Conservation (phyloP, 2,329 filamentous ascomycete species). For the Cadophora gregata region DNA sequence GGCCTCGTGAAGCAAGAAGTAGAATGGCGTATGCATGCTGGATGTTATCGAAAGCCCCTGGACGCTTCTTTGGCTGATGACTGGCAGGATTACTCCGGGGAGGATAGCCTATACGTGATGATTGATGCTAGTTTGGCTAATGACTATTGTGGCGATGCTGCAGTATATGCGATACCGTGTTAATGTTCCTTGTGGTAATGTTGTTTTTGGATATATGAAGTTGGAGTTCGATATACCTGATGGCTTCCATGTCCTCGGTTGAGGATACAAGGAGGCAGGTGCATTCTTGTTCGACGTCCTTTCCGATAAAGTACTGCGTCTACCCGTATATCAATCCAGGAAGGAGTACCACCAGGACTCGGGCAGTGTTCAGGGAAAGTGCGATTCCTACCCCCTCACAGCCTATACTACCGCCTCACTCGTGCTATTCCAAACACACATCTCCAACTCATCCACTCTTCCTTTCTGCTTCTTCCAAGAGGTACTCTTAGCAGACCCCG, state of each 20-base stretch:
- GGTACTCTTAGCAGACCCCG: not conserved
- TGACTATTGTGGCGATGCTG: no score
- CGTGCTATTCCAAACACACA: not conserved
- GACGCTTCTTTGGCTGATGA: not conserved
- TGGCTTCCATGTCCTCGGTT: no score
- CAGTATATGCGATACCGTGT: no score
- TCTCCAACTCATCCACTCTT: not conserved
- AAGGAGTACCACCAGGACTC: not conserved
- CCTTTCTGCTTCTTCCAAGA: not conserved
- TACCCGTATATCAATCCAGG: not conserved
- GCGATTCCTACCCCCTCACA: not conserved
- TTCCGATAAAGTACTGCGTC: not conserved
- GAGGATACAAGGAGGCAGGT: not conserved
- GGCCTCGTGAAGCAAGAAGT: not conserved
- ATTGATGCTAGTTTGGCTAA: not conserved
- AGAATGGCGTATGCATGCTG: not conserved
- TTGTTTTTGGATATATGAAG: not conserved
- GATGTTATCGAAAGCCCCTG: not conserved
- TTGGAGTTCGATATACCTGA: no score
- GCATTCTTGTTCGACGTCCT: not conserved
- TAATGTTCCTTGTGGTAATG: not conserved
- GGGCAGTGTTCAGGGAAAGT: not conserved
- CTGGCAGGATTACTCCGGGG: not conserved
- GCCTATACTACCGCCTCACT: not conserved
- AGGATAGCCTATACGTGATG: not conserved